Base-by-base conservation (phyloP, 352 stramenopile genomes). In the Albugo laibachii region DNA sequence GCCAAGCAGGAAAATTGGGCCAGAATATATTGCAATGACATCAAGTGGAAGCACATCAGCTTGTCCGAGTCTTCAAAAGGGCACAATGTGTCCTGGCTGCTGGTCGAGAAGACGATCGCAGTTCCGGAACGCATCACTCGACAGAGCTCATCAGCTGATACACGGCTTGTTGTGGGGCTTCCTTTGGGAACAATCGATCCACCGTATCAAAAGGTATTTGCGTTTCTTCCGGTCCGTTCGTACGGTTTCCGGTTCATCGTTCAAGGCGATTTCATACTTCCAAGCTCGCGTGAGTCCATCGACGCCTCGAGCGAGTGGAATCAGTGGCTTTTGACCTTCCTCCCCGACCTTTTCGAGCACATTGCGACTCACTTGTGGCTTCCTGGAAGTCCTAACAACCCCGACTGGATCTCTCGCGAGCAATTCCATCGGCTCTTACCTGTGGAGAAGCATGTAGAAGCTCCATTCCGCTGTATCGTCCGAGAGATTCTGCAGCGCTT, bases 171-270 rank as follows among this genome's bases (percentile, higher is more conserved):
- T 8, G 24, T 31, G 8, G 24, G 8, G 14, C 5, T 44, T 11
- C 16, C 52, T 20, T 41, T 51, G 40, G 41, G 41, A n/a, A 20
- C 35, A 18, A 41, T 54, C 38, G 49, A 54, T 31, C 65, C 70
- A 11, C 57, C 69, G 14, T 62, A 86, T 5, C 78, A 87, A 47
- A 63, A 81, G 27, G 73, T 93, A 20, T 92, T 88, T 47, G 80
- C 75, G 13, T 93, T 81, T 42, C 53, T 93, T 4, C 78, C 80
- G 2, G 48, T 92, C 41, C 67, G 75, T 3, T 83, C 69, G 6
- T 88, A 88, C 37, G 74, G 73, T 15, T 84, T 92, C 27, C 70
- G 69, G 1, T 92, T 87, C 63, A 83, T 93, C 31, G 21, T 93
- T 10, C 80, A 93, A 24, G 78, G 66, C 35, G 74, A 93, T 42